These are phyloP conservation scores for Dactylonectria estremocensis DNA, from an alignment of 2,329 filamentous ascomycete genomes.

Conservation along the genomic window DNA sequence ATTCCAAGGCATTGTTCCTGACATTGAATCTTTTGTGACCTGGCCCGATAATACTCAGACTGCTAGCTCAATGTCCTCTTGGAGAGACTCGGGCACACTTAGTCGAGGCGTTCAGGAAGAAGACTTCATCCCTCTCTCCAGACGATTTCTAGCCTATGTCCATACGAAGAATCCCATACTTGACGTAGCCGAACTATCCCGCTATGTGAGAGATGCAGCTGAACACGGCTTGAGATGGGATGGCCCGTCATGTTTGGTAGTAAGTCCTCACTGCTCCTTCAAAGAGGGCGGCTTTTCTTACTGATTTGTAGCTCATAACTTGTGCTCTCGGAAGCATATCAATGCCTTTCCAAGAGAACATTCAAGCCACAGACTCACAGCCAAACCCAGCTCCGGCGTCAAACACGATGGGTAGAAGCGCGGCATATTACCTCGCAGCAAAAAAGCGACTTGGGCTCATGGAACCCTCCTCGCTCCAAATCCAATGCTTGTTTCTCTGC, in stretches of 20 bases:
- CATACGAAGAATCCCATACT: constrained; percentile 35
- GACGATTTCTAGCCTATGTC: constrained; percentile 23
- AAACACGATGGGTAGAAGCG: constrained; percentile 31
- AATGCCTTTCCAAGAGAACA: constrained; percentile 34
- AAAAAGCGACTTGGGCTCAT: constrained; percentile 46
- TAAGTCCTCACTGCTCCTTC: background rate
- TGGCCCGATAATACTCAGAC: background rate
- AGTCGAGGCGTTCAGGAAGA: constrained; percentile 27
- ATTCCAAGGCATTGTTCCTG: constrained; percentile 6
- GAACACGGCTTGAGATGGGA: constrained; percentile 44
- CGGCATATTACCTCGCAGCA: constrained; percentile 45
- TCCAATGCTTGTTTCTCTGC: constrained; percentile 58
- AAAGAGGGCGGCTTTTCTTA: background rate
- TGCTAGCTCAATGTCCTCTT: background rate
- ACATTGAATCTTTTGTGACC: constrained; percentile 20
- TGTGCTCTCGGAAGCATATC: constrained; percentile 42
- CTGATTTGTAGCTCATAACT: constrained; percentile 35
- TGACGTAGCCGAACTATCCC: constrained; percentile 19
- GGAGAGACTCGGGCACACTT: background rate
- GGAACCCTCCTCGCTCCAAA: constrained; percentile 49
- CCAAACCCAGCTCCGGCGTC: background rate
- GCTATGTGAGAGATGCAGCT: constrained; percentile 16
- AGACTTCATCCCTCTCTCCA: constrained; percentile 22
- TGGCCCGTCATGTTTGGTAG: constrained; percentile 44
- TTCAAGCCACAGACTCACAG: background rate